Conservation (phyloP, 441 rosid species). For the Erodium moschatum region DNA sequence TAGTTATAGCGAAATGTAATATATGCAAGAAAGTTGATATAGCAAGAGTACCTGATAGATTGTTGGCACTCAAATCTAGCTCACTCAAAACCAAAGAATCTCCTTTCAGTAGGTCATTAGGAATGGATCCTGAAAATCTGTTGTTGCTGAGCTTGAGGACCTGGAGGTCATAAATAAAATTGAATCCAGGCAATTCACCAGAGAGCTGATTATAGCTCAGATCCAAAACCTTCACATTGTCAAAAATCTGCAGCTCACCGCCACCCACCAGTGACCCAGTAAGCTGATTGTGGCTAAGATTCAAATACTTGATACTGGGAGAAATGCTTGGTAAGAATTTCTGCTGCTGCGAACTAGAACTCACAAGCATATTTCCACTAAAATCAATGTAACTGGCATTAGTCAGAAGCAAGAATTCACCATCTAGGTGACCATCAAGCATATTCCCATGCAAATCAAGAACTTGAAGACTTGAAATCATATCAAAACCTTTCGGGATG, state of each 20-base stretch:
- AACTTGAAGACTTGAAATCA: constrained; percentile 50
- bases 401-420: constrained; percentile 67
- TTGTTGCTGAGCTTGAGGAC: constrained; percentile 84
- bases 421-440: constrained; percentile 65
- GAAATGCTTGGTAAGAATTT: constrained; percentile 74
- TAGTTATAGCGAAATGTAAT: not conserved
- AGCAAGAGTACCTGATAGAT: constrained; percentile 60
- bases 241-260: constrained; percentile 52
- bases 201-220: constrained; percentile 78
- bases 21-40: constrained; percentile 11
- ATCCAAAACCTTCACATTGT: constrained; percentile 69
- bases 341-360: constrained; percentile 42
- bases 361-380: constrained; percentile 58
- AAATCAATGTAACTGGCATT: constrained; percentile 74
- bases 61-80: constrained; percentile 83
- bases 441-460: constrained; percentile 77
- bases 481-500: constrained; percentile 70
- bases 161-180: constrained; percentile 79
- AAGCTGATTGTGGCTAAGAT: constrained; percentile 81
- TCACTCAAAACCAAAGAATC: constrained; percentile 70
- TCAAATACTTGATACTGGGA: constrained; percentile 59
- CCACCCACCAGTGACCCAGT: constrained; percentile 68
- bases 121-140: constrained; percentile 69
- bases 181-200: constrained; percentile 89
- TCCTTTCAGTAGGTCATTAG: constrained; percentile 75